These are phyloP conservation scores for Neckera pumila DNA, from an alignment of 225 moss, liverwort and hornwort species.

Conservation along the genomic window DNA sequence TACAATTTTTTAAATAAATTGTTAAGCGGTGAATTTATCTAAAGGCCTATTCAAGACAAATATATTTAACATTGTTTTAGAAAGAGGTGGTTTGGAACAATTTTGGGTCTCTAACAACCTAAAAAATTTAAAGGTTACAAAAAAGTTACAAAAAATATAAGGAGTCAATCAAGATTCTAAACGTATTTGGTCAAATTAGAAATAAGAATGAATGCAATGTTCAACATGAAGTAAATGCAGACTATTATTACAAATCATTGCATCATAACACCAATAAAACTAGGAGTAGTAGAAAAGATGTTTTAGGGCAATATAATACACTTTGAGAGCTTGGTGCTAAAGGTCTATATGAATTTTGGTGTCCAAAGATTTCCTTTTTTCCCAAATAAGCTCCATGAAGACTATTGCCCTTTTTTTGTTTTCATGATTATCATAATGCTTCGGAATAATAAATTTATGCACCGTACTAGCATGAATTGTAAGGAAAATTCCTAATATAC, in stretches of 20 bases:
- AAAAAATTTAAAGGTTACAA: neutral
- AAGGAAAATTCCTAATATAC: neutral
- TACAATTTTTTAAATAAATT: too few relatives aligned
- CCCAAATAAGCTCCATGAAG: fast-evolving
- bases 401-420: neutral
- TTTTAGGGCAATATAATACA: neutral
- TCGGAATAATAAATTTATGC: neutral
- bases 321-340: neutral
- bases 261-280: neutral
- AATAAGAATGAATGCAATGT: neutral
- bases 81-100: neutral
- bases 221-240: neutral
- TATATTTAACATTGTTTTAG: neutral
- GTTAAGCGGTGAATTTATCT: too few relatives aligned
- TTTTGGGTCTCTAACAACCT: neutral
- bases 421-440: neutral
- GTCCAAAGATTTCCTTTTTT: neutral
- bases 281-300: neutral
- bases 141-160: neutral
- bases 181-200: neutral
- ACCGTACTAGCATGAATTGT: neutral
- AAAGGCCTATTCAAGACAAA: neutral
- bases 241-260: neutral
- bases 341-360: neutral
- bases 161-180: neutral